Evolutionary conservation across 2,329 filamentous ascomycete species (phyloP).

Genomic region (Calonectria ilicicola): DNA sequence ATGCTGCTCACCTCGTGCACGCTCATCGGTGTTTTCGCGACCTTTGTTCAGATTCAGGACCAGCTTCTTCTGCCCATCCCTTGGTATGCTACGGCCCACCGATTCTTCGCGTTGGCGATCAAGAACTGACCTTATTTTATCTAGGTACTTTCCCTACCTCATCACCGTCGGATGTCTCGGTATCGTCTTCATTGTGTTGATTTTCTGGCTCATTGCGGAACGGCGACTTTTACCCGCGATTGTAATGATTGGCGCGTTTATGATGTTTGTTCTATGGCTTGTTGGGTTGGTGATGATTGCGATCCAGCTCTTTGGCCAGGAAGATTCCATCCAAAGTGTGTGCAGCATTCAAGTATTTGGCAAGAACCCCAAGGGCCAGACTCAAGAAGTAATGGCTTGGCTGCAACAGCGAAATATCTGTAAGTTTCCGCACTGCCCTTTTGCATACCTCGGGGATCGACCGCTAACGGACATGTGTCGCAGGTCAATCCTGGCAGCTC

Average conservation of each 20-base stretch:
- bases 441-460: no score
- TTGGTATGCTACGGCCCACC: slow-evolving; percentile 60
- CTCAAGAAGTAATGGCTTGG: slow-evolving; percentile 69
- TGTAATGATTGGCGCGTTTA: slow-evolving; percentile 73
- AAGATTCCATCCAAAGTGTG: slow-evolving; percentile 68
- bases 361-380: slow-evolving; percentile 62
- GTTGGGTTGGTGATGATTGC: slow-evolving; percentile 72
- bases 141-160: slow-evolving; percentile 76
- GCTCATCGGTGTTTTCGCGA: slow-evolving; percentile 71
- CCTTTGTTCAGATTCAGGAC: slow-evolving; percentile 70
- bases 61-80: slow-evolving; percentile 67
- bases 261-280: slow-evolving; percentile 76
- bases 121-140: slow-evolving; percentile 1
- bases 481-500: slow-evolving; percentile 73
- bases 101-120: background rate
- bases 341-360: slow-evolving; percentile 71
- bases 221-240: slow-evolving; percentile 71
- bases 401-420: slow-evolving; percentile 73
- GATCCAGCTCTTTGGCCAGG: slow-evolving; percentile 73
- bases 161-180: slow-evolving; percentile 70
- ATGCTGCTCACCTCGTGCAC: slow-evolving; percentile 71
- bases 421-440: slow-evolving; percentile 50
- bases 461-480: slow-evolving; percentile 29
- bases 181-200: slow-evolving; percentile 73
- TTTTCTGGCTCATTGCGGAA: slow-evolving; percentile 72